These are phyloP conservation scores for Alternaria solani DNA, from an alignment of 2,329 filamentous ascomycete species.

Conservation along the genomic window DNA sequence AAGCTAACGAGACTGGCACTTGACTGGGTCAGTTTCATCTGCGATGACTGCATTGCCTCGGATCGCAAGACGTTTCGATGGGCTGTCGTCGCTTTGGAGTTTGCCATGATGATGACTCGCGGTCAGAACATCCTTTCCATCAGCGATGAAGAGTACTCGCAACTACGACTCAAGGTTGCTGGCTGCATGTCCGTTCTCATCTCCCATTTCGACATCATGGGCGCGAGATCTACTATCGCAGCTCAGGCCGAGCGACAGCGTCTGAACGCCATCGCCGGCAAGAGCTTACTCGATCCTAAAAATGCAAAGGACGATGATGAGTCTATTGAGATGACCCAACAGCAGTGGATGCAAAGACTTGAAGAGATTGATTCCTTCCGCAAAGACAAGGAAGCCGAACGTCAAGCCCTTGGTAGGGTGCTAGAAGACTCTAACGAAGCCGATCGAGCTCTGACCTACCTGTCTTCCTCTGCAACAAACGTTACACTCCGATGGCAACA, in stretches of 20 bases:
- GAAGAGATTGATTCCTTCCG: conserved; percentile 79
- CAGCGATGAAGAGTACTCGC: conserved; percentile 85
- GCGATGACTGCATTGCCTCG: conserved; percentile 92
- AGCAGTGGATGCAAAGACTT: conserved; percentile 77
- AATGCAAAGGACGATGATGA: conserved; percentile 82
- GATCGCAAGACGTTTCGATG: conserved; percentile 97
- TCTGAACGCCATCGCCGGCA: conserved; percentile 79
- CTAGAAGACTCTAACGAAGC: conserved; percentile 95
- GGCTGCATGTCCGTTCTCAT: conserved; percentile 98
- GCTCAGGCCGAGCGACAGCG: conserved; percentile 93
- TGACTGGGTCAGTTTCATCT: conserved; percentile 98
- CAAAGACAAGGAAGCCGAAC: conserved; percentile 81
- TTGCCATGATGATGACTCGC: conserved; percentile 96
- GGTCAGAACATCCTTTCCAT: conserved; percentile 93
- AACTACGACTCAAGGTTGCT: conserved; percentile 84
- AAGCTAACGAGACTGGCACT: conserved; percentile 92
- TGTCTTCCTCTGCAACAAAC: conserved; percentile 93
- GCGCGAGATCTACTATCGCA: conserved; percentile 88
- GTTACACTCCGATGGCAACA: conserved; percentile 98
- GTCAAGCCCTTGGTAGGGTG: conserved; percentile 87
- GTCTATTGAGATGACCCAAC: conserved; percentile 75
- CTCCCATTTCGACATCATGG: conserved; percentile 99
- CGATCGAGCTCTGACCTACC: conserved; percentile 89
- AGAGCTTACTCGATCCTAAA: conserved; percentile 81
- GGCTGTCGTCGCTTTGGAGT: conserved; percentile 94